phyloP scores from a whole-genome alignment of 2,329 filamentous ascomycete genomes.

The Trichoderma aggressivum region DNA sequence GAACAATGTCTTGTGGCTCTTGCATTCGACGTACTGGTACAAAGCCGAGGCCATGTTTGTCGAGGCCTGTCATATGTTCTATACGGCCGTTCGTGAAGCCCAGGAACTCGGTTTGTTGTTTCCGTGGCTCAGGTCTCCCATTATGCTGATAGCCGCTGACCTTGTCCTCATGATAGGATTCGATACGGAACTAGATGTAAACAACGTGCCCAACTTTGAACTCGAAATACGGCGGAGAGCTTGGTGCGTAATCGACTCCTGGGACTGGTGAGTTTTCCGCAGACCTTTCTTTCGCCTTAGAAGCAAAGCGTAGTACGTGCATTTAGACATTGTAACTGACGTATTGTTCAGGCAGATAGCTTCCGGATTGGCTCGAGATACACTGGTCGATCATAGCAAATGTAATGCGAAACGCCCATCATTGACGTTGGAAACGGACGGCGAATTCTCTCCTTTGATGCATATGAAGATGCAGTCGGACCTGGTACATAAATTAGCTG shows the following conservation, averaged over 20 bases:
- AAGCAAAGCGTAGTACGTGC: neutral
- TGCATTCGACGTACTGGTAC: slow-evolving; percentile 34
- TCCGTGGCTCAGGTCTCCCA: neutral
- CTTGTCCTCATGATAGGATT: slow-evolving; percentile 20
- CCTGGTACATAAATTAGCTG: slow-evolving; percentile 25
- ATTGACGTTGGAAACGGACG: slow-evolving; percentile 28
- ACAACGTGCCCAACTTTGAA: slow-evolving; percentile 28
- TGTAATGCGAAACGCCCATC: slow-evolving; percentile 29
- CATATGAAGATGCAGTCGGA: slow-evolving; percentile 33
- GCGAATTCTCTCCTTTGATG: slow-evolving; percentile 28
- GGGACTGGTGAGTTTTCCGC: slow-evolving; percentile 31
- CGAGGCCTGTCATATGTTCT: slow-evolving; percentile 33
- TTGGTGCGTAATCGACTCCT: slow-evolving; percentile 34
- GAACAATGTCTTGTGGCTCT: slow-evolving; percentile 29
- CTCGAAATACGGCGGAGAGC: slow-evolving; percentile 32
- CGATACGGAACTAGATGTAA: slow-evolving; percentile 24
- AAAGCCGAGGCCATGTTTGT: slow-evolving; percentile 33
- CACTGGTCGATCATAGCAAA: slow-evolving; percentile 31
- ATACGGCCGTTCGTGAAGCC: slow-evolving; percentile 31
- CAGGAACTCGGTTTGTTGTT: slow-evolving; percentile 28
- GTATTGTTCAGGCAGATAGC: slow-evolving; percentile 32
- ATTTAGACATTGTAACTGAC: neutral
- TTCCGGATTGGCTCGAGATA: slow-evolving; percentile 31
- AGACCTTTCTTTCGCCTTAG: neutral
- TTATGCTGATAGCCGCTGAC: neutral